phyloP scores from a whole-genome alignment of 169 alveolate genomes.

The Plasmodium falciparum region DNA sequence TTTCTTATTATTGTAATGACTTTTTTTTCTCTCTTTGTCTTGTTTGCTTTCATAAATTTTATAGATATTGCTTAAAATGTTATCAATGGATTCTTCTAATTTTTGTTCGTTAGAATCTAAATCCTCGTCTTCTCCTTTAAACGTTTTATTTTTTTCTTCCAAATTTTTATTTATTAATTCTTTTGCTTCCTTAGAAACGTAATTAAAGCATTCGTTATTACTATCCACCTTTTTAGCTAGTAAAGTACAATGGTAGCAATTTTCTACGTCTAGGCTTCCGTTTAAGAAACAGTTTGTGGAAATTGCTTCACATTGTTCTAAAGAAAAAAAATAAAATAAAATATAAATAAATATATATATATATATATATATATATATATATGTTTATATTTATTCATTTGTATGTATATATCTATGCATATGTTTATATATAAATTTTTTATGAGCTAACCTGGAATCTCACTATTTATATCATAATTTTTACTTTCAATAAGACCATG shows the following conservation, averaged over 20 bases:
- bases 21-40: too few species aligned
- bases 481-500: conserved; percentile 7
- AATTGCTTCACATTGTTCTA: conserved; percentile 21
- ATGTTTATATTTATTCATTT: too few species aligned
- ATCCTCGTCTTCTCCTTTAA: conserved; percentile 4
- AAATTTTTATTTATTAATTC: background rate
- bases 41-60: conserved; percentile 2
- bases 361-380: too few species aligned
- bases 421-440: too few species aligned
- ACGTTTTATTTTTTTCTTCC: background rate
- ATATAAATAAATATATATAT: too few species aligned
- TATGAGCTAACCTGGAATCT: conserved; percentile 30
- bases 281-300: conserved; percentile 38
- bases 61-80: conserved; percentile 12
- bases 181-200: conserved; percentile 1
- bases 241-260: conserved; percentile 50
- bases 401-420: too few species aligned
- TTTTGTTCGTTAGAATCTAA: conserved; percentile 20
- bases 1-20: background rate
- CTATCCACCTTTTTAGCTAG: conserved; percentile 6
- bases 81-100: conserved; percentile 21
- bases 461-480: conserved; percentile 19
- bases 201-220: conserved; percentile 23
- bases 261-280: conserved; percentile 30
- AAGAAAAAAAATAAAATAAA: background rate